These are phyloP conservation scores for Xylaria sp. DNA, from an alignment of 2,329 filamentous ascomycete species.

Conservation along the genomic window DNA sequence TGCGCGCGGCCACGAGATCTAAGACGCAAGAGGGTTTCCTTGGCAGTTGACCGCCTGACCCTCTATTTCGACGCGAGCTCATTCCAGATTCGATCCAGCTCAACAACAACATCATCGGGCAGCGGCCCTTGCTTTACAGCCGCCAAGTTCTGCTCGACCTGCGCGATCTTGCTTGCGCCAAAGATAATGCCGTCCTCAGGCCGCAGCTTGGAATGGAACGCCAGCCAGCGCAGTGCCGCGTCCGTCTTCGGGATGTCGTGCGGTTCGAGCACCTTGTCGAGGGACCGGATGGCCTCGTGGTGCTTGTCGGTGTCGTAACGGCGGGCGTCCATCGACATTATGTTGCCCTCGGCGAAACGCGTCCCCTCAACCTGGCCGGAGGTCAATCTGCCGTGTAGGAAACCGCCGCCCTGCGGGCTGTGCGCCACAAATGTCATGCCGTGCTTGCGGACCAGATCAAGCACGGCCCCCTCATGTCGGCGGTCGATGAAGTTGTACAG, in stretches of 20 bases:
- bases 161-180: constrained; percentile 27
- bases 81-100: not conserved
- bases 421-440: not conserved
- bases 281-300: constrained; percentile 19
- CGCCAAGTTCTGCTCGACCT: constrained; percentile 6
- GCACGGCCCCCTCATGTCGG: not conserved
- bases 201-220: constrained; percentile 24
- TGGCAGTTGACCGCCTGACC: too few species aligned
- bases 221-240: constrained; percentile 27
- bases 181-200: constrained; percentile 28
- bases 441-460: not conserved
- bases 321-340: constrained; percentile 21
- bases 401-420: constrained; percentile 29
- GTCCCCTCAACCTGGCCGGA: constrained; percentile 27
- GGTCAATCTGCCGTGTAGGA: constrained; percentile 28
- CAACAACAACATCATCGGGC: not conserved
- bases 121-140: not conserved
- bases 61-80: not conserved
- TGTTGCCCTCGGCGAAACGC: constrained; percentile 25
- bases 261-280: constrained; percentile 19
- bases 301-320: constrained; percentile 26
- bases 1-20: too few species aligned
- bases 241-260: constrained; percentile 25
- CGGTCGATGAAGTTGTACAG: not conserved
- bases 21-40: too few species aligned